Conservation (phyloP, 1,284 basidiomycete genomes). For the Gomphus bonarii region DNA sequence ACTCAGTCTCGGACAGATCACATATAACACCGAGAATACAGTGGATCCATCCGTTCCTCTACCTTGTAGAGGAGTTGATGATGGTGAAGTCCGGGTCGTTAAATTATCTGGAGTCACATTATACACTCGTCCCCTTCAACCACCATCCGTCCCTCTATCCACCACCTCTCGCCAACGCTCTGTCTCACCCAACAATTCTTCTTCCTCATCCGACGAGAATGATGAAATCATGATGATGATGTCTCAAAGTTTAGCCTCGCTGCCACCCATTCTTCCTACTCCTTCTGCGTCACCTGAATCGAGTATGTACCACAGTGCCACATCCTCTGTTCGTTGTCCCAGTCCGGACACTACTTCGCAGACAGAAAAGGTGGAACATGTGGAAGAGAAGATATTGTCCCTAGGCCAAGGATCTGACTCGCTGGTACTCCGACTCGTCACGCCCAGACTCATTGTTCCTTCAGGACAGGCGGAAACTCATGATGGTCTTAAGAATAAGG, state of each 20-base stretch:
- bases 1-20: slow-evolving; percentile 44
- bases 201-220: slow-evolving; percentile 32
- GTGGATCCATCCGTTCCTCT: slow-evolving; percentile 11
- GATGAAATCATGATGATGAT: slow-evolving; percentile 56
- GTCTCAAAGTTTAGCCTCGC: slow-evolving; percentile 61
- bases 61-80: slow-evolving; percentile 10
- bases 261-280: slow-evolving; percentile 27
- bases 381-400: slow-evolving; percentile 41
- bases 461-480: not conserved
- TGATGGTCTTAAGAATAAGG: not conserved
- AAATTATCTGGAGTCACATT: slow-evolving; percentile 40
- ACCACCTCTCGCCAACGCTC: slow-evolving; percentile 19
- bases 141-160: slow-evolving; percentile 16
- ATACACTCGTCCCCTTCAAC: slow-evolving; percentile 28
- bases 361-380: slow-evolving; percentile 11
- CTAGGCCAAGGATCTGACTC: slow-evolving; percentile 39
- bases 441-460: slow-evolving; percentile 22
- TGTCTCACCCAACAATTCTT: slow-evolving; percentile 26
- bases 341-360: not conserved
- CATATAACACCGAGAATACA: slow-evolving; percentile 38
- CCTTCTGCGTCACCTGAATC: slow-evolving; percentile 28
- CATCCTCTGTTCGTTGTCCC: slow-evolving; percentile 32
- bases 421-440: slow-evolving; percentile 43
- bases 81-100: slow-evolving; percentile 35
- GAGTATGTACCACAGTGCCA: slow-evolving; percentile 67